Conservation (phyloP, 805 yeast genomes). For the Cyberlindnera amylophila region DNA sequence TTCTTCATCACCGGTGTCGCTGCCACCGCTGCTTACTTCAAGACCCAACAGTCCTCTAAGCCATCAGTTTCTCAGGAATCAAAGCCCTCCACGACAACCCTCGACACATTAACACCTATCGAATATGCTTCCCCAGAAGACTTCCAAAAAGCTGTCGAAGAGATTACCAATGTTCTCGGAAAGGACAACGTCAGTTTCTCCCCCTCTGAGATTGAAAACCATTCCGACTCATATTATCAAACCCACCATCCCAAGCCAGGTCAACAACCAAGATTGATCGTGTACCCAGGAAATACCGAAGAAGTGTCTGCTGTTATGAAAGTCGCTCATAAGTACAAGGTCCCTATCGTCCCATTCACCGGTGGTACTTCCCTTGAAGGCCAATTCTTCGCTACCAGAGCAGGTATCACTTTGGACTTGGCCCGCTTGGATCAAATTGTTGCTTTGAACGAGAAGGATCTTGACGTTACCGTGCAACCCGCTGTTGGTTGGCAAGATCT, state of each 20-base stretch:
- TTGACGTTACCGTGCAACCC: constrained; percentile 72
- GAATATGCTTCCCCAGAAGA: constrained; percentile 37
- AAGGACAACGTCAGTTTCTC: constrained; percentile 32
- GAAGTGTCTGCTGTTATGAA: constrained; percentile 63
- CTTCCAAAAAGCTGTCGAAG: constrained; percentile 37
- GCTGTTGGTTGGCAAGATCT: constrained; percentile 79
- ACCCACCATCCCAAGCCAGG: constrained; percentile 60
- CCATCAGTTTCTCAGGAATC: not conserved
- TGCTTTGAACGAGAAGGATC: constrained; percentile 54
- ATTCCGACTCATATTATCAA: constrained; percentile 57
- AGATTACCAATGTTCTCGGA: constrained; percentile 39
- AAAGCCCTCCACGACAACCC: constrained; percentile 31
- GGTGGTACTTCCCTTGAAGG: constrained; percentile 84
- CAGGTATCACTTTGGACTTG: constrained; percentile 63
- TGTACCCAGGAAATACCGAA: constrained; percentile 61
- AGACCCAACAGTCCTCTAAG: not conserved
- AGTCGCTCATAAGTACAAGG: constrained; percentile 52
- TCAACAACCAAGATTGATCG: constrained; percentile 55
- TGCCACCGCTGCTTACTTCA: constrained; percentile 12
- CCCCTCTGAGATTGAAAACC: constrained; percentile 43
- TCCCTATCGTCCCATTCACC: constrained; percentile 75
- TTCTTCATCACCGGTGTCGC: constrained; percentile 20
- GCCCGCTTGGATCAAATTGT: constrained; percentile 56
- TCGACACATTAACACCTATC: constrained; percentile 35
- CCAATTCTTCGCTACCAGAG: constrained; percentile 69